These are phyloP conservation scores for Trametes punicea DNA, from an alignment of 768 basidiomycete species.

Conservation along the genomic window DNA sequence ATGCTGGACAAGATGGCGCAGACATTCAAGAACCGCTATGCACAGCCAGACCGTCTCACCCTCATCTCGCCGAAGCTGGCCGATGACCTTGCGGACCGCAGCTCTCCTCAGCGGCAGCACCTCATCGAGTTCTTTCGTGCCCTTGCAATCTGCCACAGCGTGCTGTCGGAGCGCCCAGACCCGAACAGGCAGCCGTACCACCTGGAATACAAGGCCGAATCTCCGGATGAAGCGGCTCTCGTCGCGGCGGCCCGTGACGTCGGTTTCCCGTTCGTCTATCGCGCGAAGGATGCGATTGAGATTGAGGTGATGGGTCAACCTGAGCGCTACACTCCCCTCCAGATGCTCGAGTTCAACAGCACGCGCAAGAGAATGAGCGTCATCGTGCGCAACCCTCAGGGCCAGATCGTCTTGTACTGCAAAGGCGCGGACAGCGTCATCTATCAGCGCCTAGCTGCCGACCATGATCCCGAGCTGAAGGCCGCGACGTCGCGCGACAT, in stretches of 20 bases:
- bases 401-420: conserved; percentile 79
- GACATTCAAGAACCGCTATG: conserved; percentile 85
- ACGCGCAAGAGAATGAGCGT: conserved; percentile 96
- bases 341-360: conserved; percentile 90
- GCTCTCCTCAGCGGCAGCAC: conserved; percentile 56
- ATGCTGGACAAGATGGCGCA: conserved; percentile 78
- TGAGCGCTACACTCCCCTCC: conserved; percentile 77
- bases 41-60: conserved; percentile 78
- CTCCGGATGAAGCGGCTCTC: conserved; percentile 92
- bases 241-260: conserved; percentile 90
- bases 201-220: conserved; percentile 93
- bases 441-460: conserved; percentile 75
- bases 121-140: conserved; percentile 91
- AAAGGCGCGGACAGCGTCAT: conserved; percentile 98
- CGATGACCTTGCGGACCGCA: conserved; percentile 64
- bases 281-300: conserved; percentile 70
- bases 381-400: conserved; percentile 81
- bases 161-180: conserved; percentile 76
- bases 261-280: conserved; percentile 86
- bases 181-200: conserved; percentile 54
- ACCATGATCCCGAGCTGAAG: conserved; percentile 73
- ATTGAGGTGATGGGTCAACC: conserved; percentile 90
- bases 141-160: conserved; percentile 90
- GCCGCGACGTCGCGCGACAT: conserved; percentile 81
- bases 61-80: conserved; percentile 86